Evolutionary conservation across 2,329 filamentous ascomycete species (phyloP).

Genomic region (Cryoendolithus antarcticus): DNA sequence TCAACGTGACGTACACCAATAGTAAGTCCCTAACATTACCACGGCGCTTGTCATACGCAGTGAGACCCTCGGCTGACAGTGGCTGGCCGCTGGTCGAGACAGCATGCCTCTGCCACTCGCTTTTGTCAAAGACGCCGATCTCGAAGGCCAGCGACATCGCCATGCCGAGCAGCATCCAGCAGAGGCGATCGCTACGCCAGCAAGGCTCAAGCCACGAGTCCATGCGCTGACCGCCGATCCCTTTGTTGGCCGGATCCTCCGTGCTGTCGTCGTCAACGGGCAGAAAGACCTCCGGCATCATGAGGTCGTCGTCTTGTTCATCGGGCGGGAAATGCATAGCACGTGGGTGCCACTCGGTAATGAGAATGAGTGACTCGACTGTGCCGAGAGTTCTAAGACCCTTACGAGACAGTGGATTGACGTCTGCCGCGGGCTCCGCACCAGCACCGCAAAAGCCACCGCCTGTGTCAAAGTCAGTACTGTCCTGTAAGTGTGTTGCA

Average conservation of each 20-base stretch:
- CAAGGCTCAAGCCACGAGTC: slow-evolving; percentile 95
- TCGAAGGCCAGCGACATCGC: slow-evolving; percentile 85
- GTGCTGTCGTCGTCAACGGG: slow-evolving; percentile 47
- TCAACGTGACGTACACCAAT: slow-evolving; percentile 82
- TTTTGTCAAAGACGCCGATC: slow-evolving; percentile 87
- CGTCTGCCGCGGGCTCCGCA: slow-evolving; percentile 53
- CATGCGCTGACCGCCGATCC: slow-evolving; percentile 71
- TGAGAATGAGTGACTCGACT: slow-evolving; percentile 82
- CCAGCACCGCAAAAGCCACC: slow-evolving; percentile 72
- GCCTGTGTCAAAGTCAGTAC: slow-evolving; percentile 21
- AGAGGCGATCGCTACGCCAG: slow-evolving; percentile 85
- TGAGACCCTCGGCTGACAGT: slow-evolving; percentile 46
- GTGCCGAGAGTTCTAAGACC: slow-evolving; percentile 84
- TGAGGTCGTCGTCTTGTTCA: slow-evolving; percentile 51
- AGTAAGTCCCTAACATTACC: slow-evolving; percentile 75
- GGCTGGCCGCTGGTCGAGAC: slow-evolving; percentile 28
- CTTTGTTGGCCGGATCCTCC: slow-evolving; percentile 39
- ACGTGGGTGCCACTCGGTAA: slow-evolving; percentile 95
- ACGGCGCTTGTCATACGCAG: slow-evolving; percentile 63
- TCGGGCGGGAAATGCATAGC: slow-evolving; percentile 81
- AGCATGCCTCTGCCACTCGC: slow-evolving; percentile 47
- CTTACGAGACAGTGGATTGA: slow-evolving; percentile 43
- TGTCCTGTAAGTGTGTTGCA: too few species aligned
- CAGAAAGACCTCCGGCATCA: slow-evolving; percentile 58
- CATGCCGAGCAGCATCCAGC: slow-evolving; percentile 92